Conservation (phyloP, 805 yeast genomes). For the Yamadazyma takamatsuzukensis region DNA sequence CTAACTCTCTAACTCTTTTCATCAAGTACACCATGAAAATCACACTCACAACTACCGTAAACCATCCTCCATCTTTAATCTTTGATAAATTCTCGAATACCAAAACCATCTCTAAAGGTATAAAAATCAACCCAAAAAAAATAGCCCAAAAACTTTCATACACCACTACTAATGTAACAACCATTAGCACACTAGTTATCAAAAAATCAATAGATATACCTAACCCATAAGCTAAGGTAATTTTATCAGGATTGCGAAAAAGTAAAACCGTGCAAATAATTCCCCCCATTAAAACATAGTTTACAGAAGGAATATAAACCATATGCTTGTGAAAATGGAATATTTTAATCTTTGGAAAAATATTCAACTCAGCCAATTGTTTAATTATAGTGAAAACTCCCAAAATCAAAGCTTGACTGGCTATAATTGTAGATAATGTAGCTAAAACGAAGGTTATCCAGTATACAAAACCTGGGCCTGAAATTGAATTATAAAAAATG, state of each 20-base stretch:
- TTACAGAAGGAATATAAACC: conserved; percentile 50
- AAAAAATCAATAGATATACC: conserved; percentile 55
- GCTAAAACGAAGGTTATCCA: conserved; percentile 54
- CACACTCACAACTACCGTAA: conserved; percentile 46
- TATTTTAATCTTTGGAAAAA: conserved; percentile 49
- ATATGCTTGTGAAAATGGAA: conserved; percentile 47
- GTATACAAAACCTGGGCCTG: conserved; percentile 44
- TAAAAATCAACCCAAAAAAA: conserved; percentile 37
- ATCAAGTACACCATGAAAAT: conserved; percentile 24
- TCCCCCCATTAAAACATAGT: conserved; percentile 49
- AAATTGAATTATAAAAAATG: conserved; percentile 48
- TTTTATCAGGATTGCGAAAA: conserved; percentile 44
- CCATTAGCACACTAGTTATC: conserved; percentile 46
- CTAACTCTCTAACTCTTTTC: not conserved
- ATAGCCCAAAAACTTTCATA: conserved; percentile 33
- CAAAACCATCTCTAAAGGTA: conserved; percentile 45
- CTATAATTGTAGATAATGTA: conserved; percentile 53
- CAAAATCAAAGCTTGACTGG: conserved; percentile 57
- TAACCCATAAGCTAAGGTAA: conserved; percentile 59
- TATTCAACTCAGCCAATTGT: conserved; percentile 52
- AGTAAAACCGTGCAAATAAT: conserved; percentile 51
- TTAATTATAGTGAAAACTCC: conserved; percentile 51
- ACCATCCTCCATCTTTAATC: conserved; percentile 61
- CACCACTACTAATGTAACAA: conserved; percentile 43
- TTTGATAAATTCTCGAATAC: conserved; percentile 49